A percentile compares a stretch with the other conserved stretches of the same genome.
phyloP scores from a whole-genome alignment of 2,329 filamentous ascomycete genomes.

The Fusarium ramigenum region DNA sequence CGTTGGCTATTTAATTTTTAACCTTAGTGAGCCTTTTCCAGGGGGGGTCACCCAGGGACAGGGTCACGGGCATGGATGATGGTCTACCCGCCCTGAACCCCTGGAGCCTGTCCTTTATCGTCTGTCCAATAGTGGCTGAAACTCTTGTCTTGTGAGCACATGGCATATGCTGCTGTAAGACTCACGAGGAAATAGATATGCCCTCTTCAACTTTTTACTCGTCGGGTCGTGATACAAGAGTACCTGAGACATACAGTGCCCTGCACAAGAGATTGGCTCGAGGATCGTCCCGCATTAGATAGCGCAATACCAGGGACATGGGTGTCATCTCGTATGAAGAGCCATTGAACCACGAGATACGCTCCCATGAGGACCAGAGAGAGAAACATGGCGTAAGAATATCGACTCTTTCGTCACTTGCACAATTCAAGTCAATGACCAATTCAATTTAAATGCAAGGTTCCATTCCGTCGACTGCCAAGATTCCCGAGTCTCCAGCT shows the following conservation, averaged over 20 bases:
- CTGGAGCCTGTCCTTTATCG: neutral
- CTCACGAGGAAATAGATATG: neutral
- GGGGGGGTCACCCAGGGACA: neutral
- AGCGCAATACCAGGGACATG: neutral
- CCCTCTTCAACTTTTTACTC: neutral
- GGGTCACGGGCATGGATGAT: neutral
- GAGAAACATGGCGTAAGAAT: neutral
- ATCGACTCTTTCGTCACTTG: neutral
- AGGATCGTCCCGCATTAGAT: slow-evolving; percentile 3
- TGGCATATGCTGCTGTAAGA: neutral
- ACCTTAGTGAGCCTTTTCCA: neutral
- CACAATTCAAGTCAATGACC: neutral
- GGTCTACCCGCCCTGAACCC: slow-evolving; percentile 3
- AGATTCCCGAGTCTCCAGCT: neutral
- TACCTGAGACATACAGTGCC: slow-evolving; percentile 4
- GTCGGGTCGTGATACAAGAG: neutral
- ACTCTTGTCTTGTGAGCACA: neutral
- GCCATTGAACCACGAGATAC: neutral
- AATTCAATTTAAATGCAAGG: neutral
- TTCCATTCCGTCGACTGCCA: neutral
- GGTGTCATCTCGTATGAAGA: neutral
- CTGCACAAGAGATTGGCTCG: slow-evolving; percentile 4
- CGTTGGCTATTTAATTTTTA: slow-evolving; percentile 6
- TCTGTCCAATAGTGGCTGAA: neutral
- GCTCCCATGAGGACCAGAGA: neutral